These are phyloP conservation scores for Fusarium palustre DNA, from an alignment of 2,329 filamentous ascomycete genomes.

Conservation along the genomic window DNA sequence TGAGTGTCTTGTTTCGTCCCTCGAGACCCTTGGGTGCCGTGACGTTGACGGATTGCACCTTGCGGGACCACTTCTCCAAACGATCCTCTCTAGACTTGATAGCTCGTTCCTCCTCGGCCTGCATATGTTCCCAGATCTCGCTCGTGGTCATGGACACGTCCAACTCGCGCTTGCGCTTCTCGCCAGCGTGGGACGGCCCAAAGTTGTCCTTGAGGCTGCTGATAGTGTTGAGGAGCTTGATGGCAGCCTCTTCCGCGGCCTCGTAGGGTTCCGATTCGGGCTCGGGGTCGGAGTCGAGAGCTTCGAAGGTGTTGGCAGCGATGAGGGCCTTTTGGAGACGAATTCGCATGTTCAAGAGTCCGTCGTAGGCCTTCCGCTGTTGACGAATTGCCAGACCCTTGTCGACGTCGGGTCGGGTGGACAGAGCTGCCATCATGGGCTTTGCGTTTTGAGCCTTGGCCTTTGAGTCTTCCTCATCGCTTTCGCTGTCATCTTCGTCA, in stretches of 20 bases:
- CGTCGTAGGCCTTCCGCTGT: conserved; percentile 88
- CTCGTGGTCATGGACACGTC: conserved; percentile 68
- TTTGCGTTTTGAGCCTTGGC: conserved; percentile 49
- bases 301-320: conserved; percentile 78
- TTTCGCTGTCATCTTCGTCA: conserved; percentile 54
- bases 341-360: conserved; percentile 89
- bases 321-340: conserved; percentile 92
- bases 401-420: conserved; percentile 69
- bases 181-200: conserved; percentile 62
- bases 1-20: conserved; percentile 60
- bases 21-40: conserved; percentile 44
- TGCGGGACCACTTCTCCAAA: conserved; percentile 91
- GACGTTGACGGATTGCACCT: conserved; percentile 65
- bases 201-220: conserved; percentile 75
- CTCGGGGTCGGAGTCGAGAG: conserved; percentile 55
- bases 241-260: conserved; percentile 85
- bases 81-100: conserved; percentile 73
- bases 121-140: conserved; percentile 79
- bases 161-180: conserved; percentile 71
- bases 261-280: conserved; percentile 68
- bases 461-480: conserved; percentile 50
- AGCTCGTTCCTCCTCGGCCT: conserved; percentile 70
- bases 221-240: conserved; percentile 86
- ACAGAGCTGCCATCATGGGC: conserved; percentile 48
- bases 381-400: conserved; percentile 89